Evolutionary conservation across 257 asterid genomes (phyloP).

Genomic region (Jaltomata sinuosa): DNA sequence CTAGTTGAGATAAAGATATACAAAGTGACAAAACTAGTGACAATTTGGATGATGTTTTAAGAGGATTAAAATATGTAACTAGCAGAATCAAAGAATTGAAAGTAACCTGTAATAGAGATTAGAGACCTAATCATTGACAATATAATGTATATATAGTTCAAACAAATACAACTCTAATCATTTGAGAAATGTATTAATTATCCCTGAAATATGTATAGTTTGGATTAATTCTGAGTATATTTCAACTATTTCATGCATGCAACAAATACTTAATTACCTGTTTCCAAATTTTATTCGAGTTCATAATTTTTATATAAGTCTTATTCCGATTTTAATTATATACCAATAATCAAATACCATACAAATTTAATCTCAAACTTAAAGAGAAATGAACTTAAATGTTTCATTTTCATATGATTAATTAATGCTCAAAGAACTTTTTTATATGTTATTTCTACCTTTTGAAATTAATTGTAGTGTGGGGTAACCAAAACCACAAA

Average conservation of each 20-base stretch:
- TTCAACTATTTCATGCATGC: background rate
- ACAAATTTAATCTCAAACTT: too few relatives aligned
- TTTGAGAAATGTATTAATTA: background rate
- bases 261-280: background rate
- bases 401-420: background rate
- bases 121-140: background rate
- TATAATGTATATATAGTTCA: background rate
- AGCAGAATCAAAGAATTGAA: background rate
- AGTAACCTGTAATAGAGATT: background rate
- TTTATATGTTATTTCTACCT: background rate
- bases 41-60: slow-evolving; percentile 1
- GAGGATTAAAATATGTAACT: background rate
- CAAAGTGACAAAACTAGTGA: background rate
- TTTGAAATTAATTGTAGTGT: background rate
- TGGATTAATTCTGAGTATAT: background rate
- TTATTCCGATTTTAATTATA: too few relatives aligned
- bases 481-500: background rate
- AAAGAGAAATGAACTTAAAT: background rate
- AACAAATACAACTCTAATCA: background rate
- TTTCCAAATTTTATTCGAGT: too few relatives aligned
- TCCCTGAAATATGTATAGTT: background rate
- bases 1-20: background rate
- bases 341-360: too few relatives aligned
- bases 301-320: too few relatives aligned
- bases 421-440: background rate